These are phyloP conservation scores for Zygosaccharomyces kombuchaensis DNA, from an alignment of 805 yeast species.

Conservation along the genomic window DNA sequence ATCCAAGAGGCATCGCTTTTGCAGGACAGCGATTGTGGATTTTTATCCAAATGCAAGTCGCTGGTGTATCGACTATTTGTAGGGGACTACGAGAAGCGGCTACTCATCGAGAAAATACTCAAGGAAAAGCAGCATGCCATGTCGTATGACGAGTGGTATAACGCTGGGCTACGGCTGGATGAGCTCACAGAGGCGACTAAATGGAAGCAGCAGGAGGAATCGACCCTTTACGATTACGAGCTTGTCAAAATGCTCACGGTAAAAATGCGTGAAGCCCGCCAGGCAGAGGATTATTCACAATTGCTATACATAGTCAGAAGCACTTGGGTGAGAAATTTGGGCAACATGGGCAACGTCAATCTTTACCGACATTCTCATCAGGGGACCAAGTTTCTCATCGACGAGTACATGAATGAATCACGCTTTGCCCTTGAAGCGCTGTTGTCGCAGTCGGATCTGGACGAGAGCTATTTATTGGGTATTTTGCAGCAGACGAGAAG, in stretches of 20 bases:
- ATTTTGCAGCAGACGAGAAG: conserved; percentile 83
- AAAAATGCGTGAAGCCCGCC: conserved; percentile 58
- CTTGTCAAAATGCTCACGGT: conserved; percentile 49
- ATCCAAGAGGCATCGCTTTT: conserved; percentile 4
- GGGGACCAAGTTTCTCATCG: conserved; percentile 82
- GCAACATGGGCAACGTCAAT: conserved; percentile 78
- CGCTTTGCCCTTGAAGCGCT: conserved; percentile 38
- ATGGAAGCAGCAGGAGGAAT: conserved; percentile 67
- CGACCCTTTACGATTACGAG: conserved; percentile 69
- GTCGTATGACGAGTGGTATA: conserved; percentile 63
- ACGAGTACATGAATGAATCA: conserved; percentile 79
- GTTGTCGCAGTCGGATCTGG: conserved; percentile 39
- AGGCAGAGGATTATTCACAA: conserved; percentile 50
- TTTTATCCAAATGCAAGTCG: conserved; percentile 13
- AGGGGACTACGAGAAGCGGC: conserved; percentile 32
- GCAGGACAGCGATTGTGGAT: conserved; percentile 1
- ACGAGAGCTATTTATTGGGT: conserved; percentile 65
- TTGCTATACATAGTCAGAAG: conserved; percentile 76
- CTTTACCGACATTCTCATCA: conserved; percentile 73
- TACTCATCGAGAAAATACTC: conserved; percentile 37
- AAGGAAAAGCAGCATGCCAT: conserved; percentile 47
- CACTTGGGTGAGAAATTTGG: conserved; percentile 78
- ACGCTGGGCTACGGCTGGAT: conserved; percentile 60
- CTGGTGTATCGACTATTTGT: conserved; percentile 17
- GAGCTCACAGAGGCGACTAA: conserved; percentile 52